Base-by-base conservation (phyloP, 1,284 basidiomycete genomes). In the Apiotrichum siamense region DNA sequence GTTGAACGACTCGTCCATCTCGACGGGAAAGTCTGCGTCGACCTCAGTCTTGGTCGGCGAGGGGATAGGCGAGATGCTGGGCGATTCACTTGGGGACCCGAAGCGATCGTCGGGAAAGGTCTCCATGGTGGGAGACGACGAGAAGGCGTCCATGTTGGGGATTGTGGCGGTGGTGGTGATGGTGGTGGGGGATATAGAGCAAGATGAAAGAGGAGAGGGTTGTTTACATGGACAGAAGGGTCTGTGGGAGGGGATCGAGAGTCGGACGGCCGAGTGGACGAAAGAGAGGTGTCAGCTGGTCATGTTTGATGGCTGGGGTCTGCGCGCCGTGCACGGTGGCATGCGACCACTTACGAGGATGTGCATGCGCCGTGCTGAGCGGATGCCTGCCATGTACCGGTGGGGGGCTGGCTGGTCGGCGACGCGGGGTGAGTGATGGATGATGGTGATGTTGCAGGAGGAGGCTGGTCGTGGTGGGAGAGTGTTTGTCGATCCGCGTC, bases 1-100 rank as follows among this genome's bases (percentile, higher is more conserved):
- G 60, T 70, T 73, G 67, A 74, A 74, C 4, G 70, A 73, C 49
- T 67, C 66, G 53, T 74, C 72, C 31, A 74, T 70, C 23, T 74
- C 72, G 38, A 63, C 61, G 7, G 70, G 69, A 9, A 74, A 55
- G 41, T 43, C 41, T 5, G 18, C 41, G 42, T 72, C 70, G 24
- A 61, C 61, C 32, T 70, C 70, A 26, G 70, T 72, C 26, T 56
- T 52, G 5, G 69, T 70, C 0, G 70, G 70, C 15, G 70, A 72
- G 0, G 67, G 61, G 1, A 50, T 51, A 1, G 67, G 66, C 0
- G 55, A 57, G 11, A 53, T 23, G 3, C 36, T 38, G 2, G 54
- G 55, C 15, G 49, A 51, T 10, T 24, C 36, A 12, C 33, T 33
- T 1, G 36, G 42, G 3, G 69, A 70, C 40, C 57, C 54, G 43